These are phyloP conservation scores for Carallia pectinifolia DNA, from an alignment of 345 rosid species.

Conservation along the genomic window DNA sequence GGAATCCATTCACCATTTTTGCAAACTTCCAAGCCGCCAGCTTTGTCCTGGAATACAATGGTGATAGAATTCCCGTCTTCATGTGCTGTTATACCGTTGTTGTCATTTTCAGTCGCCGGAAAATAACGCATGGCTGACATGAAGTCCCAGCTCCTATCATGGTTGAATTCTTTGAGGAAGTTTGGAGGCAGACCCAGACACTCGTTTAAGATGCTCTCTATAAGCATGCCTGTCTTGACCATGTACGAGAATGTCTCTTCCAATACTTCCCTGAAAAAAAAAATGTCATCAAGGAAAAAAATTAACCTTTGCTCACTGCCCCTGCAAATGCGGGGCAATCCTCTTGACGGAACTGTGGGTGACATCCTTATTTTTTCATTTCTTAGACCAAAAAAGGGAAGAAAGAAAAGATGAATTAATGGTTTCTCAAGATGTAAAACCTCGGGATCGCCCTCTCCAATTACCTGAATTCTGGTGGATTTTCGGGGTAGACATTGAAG, in stretches of 20 bases:
- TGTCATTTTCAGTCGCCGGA: slow-evolving; percentile 38
- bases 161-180: slow-evolving; percentile 42
- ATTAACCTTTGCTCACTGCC: too few species aligned
- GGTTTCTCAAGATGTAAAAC: too few species aligned
- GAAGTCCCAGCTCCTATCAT: slow-evolving; percentile 60
- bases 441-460: too few species aligned
- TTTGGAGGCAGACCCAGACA: slow-evolving; percentile 47
- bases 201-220: slow-evolving; percentile 41
- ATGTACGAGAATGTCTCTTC: slow-evolving; percentile 36
- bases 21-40: slow-evolving; percentile 46
- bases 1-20: slow-evolving; percentile 49
- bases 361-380: too few species aligned
- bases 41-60: slow-evolving; percentile 50
- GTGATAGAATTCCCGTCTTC: slow-evolving; percentile 51
- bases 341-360: too few species aligned
- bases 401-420: not conserved
- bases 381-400: too few species aligned
- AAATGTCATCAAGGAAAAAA: not conserved
- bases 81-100: slow-evolving; percentile 43
- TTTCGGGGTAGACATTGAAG: not conserved
- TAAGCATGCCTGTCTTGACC: slow-evolving; percentile 25
- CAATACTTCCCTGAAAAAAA: slow-evolving; percentile 33
- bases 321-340: too few species aligned
- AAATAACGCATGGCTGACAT: slow-evolving; percentile 39
- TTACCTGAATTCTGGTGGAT: not conserved